Base-by-base conservation (phyloP, 1,139 yeast genomes). In the Yamadazyma kanchanaburiensis region DNA sequence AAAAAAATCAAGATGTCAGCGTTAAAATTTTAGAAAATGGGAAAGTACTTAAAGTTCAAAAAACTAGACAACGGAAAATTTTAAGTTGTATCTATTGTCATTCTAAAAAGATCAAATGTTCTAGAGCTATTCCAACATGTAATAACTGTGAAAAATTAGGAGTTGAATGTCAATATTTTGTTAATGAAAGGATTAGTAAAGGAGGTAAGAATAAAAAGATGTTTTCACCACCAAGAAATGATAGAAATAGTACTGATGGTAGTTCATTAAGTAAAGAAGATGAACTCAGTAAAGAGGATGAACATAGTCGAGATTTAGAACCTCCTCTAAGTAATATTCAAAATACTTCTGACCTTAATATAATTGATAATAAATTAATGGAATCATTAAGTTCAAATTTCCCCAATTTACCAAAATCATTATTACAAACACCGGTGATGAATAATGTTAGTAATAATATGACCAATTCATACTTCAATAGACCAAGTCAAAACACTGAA, bases 11-110 rank as follows among this genome's bases (percentile, higher is more conserved):
- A n/a, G 39, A 35, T 26, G 34, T 28, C 11, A 27, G 25, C 21
- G 46, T 43, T 20, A 43, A 41, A 19, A 28, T 44, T 7, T 33
- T 44, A 7, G 40, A 46, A 11, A 63, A 71, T 42, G 78, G 81
- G 6, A 59, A 60, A 34, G 62, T 65, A 5, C 68, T 72, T 60
- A 77, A 77, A 49, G 72, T 75, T 6, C 83, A 77, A 41, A 74
- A 72, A 36, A 60, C 77, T 4, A 65, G 83, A 37, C 83, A 77
- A 47, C 51, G 83, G 32, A 65, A 68, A 44, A 74, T 77, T 27
- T 56, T 72, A 29, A 66, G 75, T 35, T 77, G 83, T 53, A 74
- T 77, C 10, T 69, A 77, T 25, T 77, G 83, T 40, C 83, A 77
- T 48, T 74, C 77, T 32, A 65, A 78, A 35, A 77, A 77, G 50